Evolutionary conservation across 257 asterid species (phyloP).

Genomic region (Asclepias syriaca): DNA sequence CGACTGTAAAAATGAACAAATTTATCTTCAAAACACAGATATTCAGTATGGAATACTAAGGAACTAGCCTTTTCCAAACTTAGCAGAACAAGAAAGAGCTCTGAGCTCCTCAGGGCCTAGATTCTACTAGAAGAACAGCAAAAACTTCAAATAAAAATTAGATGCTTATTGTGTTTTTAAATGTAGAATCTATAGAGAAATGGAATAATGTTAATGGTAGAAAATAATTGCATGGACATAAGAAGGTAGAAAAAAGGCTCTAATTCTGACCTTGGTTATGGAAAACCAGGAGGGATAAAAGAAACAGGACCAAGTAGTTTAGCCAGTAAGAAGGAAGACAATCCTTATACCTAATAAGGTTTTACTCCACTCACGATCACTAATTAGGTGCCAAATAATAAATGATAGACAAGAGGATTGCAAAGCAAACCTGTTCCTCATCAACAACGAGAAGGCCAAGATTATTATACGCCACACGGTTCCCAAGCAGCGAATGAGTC

Average conservation of each 20-base stretch:
- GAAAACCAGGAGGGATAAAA: neutral
- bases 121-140: neutral
- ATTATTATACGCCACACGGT: slow-evolving; percentile 80
- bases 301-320: neutral
- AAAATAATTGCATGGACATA: neutral
- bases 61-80: neutral
- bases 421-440: slow-evolving; percentile 83
- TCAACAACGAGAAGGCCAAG: slow-evolving; percentile 96
- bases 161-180: neutral
- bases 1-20: neutral
- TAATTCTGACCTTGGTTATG: neutral
- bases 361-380: neutral
- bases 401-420: slow-evolving; percentile 24
- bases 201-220: neutral
- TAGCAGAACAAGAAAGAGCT: neutral
- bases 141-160: neutral
- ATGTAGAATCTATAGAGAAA: neutral
- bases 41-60: neutral
- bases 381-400: neutral
- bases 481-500: slow-evolving; percentile 88
- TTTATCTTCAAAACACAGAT: neutral
- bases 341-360: neutral
- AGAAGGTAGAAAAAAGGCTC: neutral
- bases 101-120: neutral
- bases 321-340: neutral